Percentiles rank a stretch among this genome's conserved stretches.
These are phyloP conservation scores for Heterobasidion occidentale DNA, from an alignment of 1,284 basidiomycete genomes.

Conservation along the genomic window DNA sequence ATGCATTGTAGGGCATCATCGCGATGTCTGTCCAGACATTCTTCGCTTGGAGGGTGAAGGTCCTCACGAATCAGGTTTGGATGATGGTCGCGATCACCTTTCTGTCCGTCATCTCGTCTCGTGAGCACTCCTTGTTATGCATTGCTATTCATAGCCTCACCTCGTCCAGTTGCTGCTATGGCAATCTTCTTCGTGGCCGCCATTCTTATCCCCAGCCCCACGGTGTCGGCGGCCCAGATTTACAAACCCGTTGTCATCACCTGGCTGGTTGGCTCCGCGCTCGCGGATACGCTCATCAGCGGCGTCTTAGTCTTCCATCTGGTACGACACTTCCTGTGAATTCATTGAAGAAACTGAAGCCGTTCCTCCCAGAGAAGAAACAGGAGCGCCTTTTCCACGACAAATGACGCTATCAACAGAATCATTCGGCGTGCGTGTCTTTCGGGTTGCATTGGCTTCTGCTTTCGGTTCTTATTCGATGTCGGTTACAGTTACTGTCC, in stretches of 20 bases:
- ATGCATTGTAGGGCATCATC: neutral
- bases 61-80: neutral
- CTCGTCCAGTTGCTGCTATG: neutral
- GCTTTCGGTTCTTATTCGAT: neutral
- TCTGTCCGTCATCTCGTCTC: neutral
- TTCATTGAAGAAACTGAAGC: too few relatives aligned
- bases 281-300: neutral
- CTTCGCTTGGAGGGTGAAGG: neutral
- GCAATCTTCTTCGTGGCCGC: neutral
- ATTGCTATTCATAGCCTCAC: neutral
- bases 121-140: neutral
- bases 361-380: neutral
- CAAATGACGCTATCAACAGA: neutral
- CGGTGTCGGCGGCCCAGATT: neutral
- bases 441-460: too few relatives aligned
- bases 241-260: neutral
- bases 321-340: neutral
- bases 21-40: neutral
- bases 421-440: neutral
- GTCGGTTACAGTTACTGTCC: neutral
- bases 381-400: neutral
- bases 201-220: neutral
- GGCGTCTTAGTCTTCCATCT: neutral
- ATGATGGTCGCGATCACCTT: neutral
- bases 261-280: neutral